Conservation (phyloP, 2,329 filamentous ascomycete species). For the Aspergillus ruber region DNA sequence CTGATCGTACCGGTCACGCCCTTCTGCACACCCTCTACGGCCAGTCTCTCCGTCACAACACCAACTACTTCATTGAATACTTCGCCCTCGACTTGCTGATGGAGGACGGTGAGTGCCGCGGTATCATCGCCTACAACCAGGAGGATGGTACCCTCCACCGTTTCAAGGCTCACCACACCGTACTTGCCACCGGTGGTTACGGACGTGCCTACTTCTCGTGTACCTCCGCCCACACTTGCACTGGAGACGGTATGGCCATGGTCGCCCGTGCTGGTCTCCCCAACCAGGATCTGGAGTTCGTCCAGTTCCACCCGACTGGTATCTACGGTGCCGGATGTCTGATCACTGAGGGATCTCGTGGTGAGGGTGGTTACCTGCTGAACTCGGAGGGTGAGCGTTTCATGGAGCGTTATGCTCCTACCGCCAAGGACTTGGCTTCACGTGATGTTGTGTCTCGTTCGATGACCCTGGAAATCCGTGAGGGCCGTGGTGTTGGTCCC, state of each 20-base stretch:
- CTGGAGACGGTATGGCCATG: conserved; percentile 99
- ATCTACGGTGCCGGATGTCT: conserved; percentile 97
- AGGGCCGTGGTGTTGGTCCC: conserved; percentile 90
- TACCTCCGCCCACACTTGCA: conserved; percentile 96
- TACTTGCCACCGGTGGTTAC: conserved; percentile 94
- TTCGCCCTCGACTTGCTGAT: conserved; percentile 96
- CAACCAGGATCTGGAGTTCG: conserved; percentile 98
- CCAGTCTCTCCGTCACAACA: conserved; percentile 93
- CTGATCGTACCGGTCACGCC: conserved; percentile 93
- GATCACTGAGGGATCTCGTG: conserved; percentile 96
- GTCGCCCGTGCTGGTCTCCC: conserved; percentile 94
- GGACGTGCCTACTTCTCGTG: conserved; percentile 97
- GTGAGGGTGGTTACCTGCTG: conserved; percentile 94
- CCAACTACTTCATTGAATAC: conserved; percentile 99
- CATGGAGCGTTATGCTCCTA: conserved; percentile 98
- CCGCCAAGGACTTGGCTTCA: conserved; percentile 93
- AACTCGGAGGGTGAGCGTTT: conserved; percentile 98
- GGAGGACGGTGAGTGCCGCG: conserved; percentile 94
- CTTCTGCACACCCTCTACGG: conserved; percentile 98
- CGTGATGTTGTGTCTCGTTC: conserved; percentile 95
- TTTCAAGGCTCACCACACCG: conserved; percentile 94
- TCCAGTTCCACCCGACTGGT: conserved; percentile 98
- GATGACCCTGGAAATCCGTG: conserved; percentile 97
- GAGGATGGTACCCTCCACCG: conserved; percentile 96
- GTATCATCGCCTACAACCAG: conserved; percentile 96